Conservation (phyloP, 139 green algal species). For the Micractinium sp. region DNA sequence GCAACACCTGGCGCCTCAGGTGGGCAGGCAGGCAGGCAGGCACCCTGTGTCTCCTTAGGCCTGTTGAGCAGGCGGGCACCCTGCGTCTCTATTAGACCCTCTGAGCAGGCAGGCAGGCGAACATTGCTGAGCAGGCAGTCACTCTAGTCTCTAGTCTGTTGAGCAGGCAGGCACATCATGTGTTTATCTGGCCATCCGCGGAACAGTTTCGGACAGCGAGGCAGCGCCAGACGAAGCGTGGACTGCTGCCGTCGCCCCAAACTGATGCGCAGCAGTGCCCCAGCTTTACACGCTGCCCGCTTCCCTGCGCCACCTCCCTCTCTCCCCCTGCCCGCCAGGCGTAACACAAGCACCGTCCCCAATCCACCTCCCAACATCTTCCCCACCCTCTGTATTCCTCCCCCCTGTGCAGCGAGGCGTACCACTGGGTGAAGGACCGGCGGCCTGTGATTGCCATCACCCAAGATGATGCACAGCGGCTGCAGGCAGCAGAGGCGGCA, state of each 20-base stretch:
- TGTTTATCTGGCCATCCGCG: neutral
- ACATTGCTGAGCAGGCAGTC: no score
- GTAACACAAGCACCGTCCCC: neutral
- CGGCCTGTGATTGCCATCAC: constrained; percentile 34
- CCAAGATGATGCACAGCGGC: constrained; percentile 62
- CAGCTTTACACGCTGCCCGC: no score
- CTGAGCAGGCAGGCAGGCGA: no score
- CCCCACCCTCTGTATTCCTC: no score
- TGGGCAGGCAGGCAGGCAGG: no score
- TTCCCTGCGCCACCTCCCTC: no score
- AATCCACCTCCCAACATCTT: neutral
- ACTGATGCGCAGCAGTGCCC: no score
- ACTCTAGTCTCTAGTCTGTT: neutral
- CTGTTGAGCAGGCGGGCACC: no score
- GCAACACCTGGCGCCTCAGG: constrained; percentile 71
- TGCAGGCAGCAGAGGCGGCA: constrained; percentile 65
- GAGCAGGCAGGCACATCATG: neutral
- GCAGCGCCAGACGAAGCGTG: no score
- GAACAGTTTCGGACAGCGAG: no score
- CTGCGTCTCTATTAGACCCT: no score
- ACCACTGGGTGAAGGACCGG: constrained; percentile 84
- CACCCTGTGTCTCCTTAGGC: neutral
- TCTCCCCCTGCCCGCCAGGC: neutral
- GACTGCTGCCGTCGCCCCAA: no score
- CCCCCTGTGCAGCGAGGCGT: constrained; percentile 62